Conservation (phyloP, 441 rosid species). For the Euphorbia schlechtendalii region DNA sequence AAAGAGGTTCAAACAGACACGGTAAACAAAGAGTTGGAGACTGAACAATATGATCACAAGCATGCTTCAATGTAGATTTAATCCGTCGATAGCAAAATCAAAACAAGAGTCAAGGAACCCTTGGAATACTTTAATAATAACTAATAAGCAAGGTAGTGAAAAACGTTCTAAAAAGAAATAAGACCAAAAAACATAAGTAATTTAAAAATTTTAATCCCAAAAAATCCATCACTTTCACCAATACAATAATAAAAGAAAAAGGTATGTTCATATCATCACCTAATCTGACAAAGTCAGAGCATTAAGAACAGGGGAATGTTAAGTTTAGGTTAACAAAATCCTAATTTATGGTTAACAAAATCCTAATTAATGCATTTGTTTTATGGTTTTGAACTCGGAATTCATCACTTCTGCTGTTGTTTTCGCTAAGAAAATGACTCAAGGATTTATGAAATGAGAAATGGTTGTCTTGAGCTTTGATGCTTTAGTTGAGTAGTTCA, state of each 20-base stretch:
- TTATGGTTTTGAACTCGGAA: too few species aligned
- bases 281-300: neutral
- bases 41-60: neutral
- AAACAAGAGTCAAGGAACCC: neutral
- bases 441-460: too few species aligned
- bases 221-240: slow-evolving; percentile 6
- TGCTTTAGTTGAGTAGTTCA: too few species aligned
- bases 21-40: neutral
- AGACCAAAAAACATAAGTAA: neutral
- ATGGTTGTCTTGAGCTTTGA: too few species aligned
- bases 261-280: neutral
- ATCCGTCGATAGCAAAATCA: neutral
- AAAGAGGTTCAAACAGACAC: neutral
- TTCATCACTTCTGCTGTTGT: too few species aligned
- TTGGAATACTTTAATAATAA: neutral
- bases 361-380: too few species aligned
- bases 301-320: neutral
- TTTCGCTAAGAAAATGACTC: too few species aligned
- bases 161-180: neutral
- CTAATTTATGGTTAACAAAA: too few species aligned
- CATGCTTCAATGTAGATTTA: neutral
- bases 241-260: neutral
- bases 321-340: too few species aligned
- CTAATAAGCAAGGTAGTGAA: slow-evolving; percentile 1
- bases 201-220: neutral